These are phyloP conservation scores for Spergularia marina DNA, from an alignment of 148 eudicot genomes.

Conservation along the genomic window DNA sequence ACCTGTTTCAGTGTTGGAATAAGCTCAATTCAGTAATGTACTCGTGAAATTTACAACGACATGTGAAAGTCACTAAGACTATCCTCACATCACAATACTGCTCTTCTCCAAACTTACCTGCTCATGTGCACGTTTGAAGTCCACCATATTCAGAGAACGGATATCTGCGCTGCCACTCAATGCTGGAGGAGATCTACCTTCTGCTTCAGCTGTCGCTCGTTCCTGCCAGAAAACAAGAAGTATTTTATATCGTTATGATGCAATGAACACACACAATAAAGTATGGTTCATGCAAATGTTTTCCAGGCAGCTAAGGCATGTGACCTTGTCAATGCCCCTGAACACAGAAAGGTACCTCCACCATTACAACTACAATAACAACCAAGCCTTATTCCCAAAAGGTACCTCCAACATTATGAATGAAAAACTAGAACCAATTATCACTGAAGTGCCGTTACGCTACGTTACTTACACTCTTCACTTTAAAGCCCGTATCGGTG, in stretches of 20 bases:
- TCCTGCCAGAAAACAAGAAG: constrained; percentile 51
- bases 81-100: not conserved
- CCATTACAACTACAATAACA: no score
- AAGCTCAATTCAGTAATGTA: not conserved
- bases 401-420: no score
- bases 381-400: no score
- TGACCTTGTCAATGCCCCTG: no score
- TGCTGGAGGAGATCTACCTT: constrained; percentile 70
- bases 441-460: no score
- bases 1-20: constrained; percentile 40
- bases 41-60: not conserved
- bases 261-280: no score
- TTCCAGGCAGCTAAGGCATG: no score
- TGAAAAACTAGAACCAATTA: no score
- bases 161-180: constrained; percentile 57
- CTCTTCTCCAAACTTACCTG: constrained; percentile 37
- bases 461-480: not conserved
- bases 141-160: constrained; percentile 63
- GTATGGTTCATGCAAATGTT: no score
- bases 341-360: no score
- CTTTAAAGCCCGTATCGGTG: not conserved
- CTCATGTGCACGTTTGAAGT: constrained; percentile 72
- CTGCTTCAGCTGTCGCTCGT: constrained; percentile 64
- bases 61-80: not conserved
- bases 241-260: not conserved